Conservation (phyloP, 352 stramenopile species). For the Saprolegnia parasitica region DNA sequence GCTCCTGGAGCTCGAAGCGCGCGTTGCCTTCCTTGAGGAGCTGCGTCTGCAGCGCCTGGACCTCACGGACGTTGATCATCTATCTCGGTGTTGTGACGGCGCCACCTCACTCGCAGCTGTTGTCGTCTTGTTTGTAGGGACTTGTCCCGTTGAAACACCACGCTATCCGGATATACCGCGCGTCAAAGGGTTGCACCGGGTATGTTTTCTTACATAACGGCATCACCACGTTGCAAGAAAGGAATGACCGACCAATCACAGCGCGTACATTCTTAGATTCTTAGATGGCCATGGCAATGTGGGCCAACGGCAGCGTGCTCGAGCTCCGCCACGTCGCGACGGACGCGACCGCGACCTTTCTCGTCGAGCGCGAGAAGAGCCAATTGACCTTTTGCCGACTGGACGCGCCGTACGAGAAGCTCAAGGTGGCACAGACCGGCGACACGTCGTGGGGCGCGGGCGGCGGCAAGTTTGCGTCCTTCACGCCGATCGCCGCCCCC, state of each 20-base stretch:
- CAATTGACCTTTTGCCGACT: slow-evolving; percentile 56
- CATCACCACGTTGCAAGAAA: background rate
- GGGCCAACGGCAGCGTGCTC: slow-evolving; percentile 24
- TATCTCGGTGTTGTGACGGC: slow-evolving; percentile 4
- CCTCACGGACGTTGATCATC: slow-evolving; percentile 29
- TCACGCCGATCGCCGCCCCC: slow-evolving; percentile 32
- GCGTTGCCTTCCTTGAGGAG: slow-evolving; percentile 29
- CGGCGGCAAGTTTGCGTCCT: slow-evolving; percentile 61
- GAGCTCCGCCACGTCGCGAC: background rate
- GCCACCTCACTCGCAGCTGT: background rate
- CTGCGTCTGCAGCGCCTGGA: slow-evolving; percentile 28
- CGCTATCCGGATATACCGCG: background rate
- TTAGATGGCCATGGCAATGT: slow-evolving; percentile 2
- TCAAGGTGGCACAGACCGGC: slow-evolving; percentile 67
- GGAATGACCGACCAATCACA: slow-evolving; percentile 1
- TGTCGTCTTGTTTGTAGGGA: background rate
- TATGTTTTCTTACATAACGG: too few species aligned
- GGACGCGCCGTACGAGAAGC: slow-evolving; percentile 68
- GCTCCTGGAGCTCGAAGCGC: slow-evolving; percentile 26
- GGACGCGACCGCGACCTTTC: background rate
- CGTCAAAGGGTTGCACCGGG: background rate
- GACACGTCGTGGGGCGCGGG: slow-evolving; percentile 55
- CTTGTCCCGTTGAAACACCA: background rate
- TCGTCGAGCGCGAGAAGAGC: slow-evolving; percentile 24
- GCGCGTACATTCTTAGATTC: background rate